Percentiles rank a stretch among this genome's conserved stretches.
These are phyloP conservation scores for Eimeria acervulina DNA, from an alignment of 169 alveolate genomes.

Conservation along the genomic window DNA sequence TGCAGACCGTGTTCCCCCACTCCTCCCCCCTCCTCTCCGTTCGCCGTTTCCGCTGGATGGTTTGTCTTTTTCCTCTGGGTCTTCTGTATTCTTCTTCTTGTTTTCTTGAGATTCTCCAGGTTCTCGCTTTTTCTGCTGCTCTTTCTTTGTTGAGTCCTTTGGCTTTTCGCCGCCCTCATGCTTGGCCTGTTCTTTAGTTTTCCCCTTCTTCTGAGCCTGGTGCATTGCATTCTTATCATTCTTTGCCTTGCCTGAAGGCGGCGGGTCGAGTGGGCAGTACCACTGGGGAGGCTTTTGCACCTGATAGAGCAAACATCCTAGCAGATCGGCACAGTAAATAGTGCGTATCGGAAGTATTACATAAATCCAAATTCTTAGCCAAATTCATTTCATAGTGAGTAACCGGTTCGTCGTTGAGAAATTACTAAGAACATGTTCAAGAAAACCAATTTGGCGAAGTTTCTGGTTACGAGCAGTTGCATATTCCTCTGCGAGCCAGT, in stretches of 20 bases:
- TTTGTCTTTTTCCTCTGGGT: neutral
- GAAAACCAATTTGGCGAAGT: neutral
- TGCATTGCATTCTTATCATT: neutral
- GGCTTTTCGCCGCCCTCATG: neutral
- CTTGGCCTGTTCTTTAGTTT: neutral
- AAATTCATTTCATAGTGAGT: no score
- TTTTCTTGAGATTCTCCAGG: neutral
- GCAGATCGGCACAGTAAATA: neutral
- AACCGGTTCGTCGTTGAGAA: neutral
- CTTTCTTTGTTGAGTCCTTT: neutral
- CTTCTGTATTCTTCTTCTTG: neutral
- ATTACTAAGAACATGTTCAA: neutral
- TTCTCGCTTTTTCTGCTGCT: neutral
- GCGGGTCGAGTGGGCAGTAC: slow-evolving; percentile 69
- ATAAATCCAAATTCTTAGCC: no score
- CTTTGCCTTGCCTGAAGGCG: neutral
- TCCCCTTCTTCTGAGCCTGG: neutral
- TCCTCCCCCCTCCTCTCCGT: neutral
- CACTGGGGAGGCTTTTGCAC: slow-evolving; percentile 52
- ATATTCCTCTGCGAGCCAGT: neutral
- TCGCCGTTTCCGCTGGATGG: neutral
- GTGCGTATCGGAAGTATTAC: neutral
- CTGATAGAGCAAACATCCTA: neutral
- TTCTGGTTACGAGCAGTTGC: neutral
- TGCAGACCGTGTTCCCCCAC: neutral